Evolutionary conservation across 2,329 filamentous ascomycete genomes (phyloP), one percentile per base, ranked within the genome.

Genomic region (Acrocalymma vagum): DNA sequence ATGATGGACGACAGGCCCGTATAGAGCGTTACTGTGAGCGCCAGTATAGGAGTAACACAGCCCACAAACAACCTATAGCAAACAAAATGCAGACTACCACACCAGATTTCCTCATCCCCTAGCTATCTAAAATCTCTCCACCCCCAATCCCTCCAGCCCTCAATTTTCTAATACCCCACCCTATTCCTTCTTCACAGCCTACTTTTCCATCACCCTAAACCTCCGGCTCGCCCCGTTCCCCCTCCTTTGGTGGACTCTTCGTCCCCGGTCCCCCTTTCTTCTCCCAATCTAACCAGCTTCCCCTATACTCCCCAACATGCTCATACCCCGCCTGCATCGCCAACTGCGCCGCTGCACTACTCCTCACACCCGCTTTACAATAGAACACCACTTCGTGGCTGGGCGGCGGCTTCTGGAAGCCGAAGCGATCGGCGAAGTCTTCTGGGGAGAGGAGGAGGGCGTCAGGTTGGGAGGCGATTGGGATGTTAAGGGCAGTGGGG

Each of bases 361-460:
- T 90, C 64, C 94, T 79, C 51, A 97, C 89, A 2, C 94, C 94
- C 0, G 92, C 86, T 74, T 90, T 95, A 74, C 94, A 99, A 71
- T 96, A 97, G 62, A 97, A 94, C 4, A 97, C 49, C 4, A 65
- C 31, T 18, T 60, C 54, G 23, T 62, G 59, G 11, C 44, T 43
- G 13, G 35, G 36, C 10, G 55, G 55, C 9, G 62, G 62, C 39
- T 65, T 65, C 31, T 39, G 31, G 62, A 88, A 95, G 4, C 90
- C 92, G 70, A 90, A 92, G 11, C 86, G 75, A 45, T 90, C 88
- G 63, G 88, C 81, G 63, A 97, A 97, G 51, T 96, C 91, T 9
- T 89, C 87, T 0, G 79, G 77, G 0, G 78, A 67, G 6, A 96
- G 79, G 69, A 91, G 87, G 60, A 95, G 85, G 44, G 86, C 86